Evolutionary conservation across 257 asterid species (phyloP).

Genomic region (Knoxia roxburghii): DNA sequence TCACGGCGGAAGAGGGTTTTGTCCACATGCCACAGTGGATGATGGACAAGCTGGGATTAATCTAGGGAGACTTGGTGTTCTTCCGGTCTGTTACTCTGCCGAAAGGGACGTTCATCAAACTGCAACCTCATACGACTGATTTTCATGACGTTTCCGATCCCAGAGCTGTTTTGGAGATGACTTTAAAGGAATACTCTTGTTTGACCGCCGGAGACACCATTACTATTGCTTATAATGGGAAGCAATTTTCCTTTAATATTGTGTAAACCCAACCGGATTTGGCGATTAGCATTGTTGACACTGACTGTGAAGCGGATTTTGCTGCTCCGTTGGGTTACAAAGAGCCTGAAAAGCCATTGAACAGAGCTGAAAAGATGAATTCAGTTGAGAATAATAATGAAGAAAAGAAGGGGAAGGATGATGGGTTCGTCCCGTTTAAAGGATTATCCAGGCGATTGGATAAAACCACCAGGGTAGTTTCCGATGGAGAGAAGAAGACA

Average conservation of each 20-base stretch:
- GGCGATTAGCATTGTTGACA: background rate
- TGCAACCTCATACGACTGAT: constrained; percentile 13
- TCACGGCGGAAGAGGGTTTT: constrained; percentile 9
- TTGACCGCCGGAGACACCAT: constrained; percentile 6
- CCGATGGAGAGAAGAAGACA: background rate
- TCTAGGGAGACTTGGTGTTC: background rate
- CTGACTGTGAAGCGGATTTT: constrained; percentile 7
- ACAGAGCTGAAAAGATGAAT: background rate
- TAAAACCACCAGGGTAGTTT: background rate
- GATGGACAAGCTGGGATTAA: constrained; percentile 10
- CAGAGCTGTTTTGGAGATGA: constrained; percentile 1
- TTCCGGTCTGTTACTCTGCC: background rate
- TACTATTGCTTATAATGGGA: background rate
- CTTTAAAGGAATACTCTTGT: background rate
- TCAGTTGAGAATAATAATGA: background rate
- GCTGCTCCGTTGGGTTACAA: background rate
- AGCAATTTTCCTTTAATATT: background rate
- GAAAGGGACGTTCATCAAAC: constrained; percentile 4
- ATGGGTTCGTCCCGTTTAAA: background rate
- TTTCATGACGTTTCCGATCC: constrained; percentile 6
- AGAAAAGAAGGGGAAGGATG: background rate
- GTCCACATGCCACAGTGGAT: constrained; percentile 18
- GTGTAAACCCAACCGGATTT: background rate
- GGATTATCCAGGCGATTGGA: constrained; percentile 1
- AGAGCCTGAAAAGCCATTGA: constrained; percentile 1